Percentiles rank a stretch among this genome's conserved stretches.
Evolutionary conservation across 176 grass and related monocot species (phyloP).

Genomic region (Carex parvula): DNA sequence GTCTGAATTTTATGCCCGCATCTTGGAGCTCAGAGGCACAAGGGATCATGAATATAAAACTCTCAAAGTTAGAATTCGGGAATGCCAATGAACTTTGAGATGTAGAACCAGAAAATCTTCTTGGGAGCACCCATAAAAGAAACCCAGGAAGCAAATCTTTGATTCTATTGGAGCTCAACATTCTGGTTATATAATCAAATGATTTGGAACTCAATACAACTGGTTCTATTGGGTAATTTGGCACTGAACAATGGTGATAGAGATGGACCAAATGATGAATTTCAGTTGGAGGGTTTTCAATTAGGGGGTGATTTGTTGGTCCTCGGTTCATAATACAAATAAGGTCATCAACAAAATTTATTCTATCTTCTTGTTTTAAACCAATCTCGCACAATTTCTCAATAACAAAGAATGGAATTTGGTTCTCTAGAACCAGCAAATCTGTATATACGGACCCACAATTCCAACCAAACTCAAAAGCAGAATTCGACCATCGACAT

Average conservation of each 20-base stretch:
- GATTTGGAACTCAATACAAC: neutral
- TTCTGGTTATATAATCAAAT: neutral
- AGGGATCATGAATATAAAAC: neutral
- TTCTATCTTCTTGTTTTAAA: no score
- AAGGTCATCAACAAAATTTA: neutral
- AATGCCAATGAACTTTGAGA: neutral
- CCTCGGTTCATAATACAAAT: neutral
- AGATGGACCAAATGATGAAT: slow-evolving; percentile 26
- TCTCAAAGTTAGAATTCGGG: neutral
- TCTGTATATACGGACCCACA: neutral
- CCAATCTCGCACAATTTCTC: slow-evolving; percentile 13
- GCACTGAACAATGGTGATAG: no score
- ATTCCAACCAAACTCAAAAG: neutral
- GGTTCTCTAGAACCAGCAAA: neutral
- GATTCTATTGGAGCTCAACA: neutral
- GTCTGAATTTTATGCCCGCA: no score
- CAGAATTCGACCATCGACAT: neutral
- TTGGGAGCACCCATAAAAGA: neutral
- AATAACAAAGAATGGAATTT: neutral
- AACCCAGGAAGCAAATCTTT: neutral
- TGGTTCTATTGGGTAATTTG: neutral
- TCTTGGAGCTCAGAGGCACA: no score
- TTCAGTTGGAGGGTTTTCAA: neutral
- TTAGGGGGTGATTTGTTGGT: neutral
- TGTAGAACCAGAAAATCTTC: neutral